Conservation (phyloP, 176 grass and related monocot species). For the Musa acuminata region DNA sequence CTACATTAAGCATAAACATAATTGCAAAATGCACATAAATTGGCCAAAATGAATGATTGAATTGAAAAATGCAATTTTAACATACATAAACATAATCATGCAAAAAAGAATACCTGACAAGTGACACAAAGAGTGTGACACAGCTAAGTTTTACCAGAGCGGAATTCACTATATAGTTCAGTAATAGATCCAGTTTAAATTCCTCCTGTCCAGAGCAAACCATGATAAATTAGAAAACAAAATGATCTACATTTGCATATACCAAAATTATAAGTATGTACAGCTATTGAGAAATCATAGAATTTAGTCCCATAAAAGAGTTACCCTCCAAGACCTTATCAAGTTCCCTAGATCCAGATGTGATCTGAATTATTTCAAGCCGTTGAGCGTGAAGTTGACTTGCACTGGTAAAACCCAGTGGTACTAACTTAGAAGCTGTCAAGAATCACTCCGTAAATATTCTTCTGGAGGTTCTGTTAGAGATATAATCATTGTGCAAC, state of each 20-base stretch:
- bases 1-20: neutral
- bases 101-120: constrained; percentile 54
- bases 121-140: constrained; percentile 95
- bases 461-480: neutral
- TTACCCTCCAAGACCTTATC: constrained; percentile 91
- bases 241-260: neutral
- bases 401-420: constrained; percentile 90
- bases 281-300: neutral
- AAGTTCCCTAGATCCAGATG: constrained; percentile 88
- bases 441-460: neutral
- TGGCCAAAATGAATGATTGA: neutral
- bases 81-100: constrained; percentile 1
- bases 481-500: constrained; percentile 12
- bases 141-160: constrained; percentile 80
- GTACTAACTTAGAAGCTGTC: constrained; percentile 83
- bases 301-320: neutral
- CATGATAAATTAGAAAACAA: constrained; percentile 16
- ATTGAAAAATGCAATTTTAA: neutral
- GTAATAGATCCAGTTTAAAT: constrained; percentile 96
- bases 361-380: constrained; percentile 91
- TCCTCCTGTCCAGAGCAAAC: constrained; percentile 39
- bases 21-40: neutral
- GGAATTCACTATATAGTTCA: constrained; percentile 90
- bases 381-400: constrained; percentile 78
- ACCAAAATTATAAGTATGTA: neutral